Evolutionary conservation across 306 rosid species (phyloP).

Genomic region (Psophocarpus tetragonolobus): DNA sequence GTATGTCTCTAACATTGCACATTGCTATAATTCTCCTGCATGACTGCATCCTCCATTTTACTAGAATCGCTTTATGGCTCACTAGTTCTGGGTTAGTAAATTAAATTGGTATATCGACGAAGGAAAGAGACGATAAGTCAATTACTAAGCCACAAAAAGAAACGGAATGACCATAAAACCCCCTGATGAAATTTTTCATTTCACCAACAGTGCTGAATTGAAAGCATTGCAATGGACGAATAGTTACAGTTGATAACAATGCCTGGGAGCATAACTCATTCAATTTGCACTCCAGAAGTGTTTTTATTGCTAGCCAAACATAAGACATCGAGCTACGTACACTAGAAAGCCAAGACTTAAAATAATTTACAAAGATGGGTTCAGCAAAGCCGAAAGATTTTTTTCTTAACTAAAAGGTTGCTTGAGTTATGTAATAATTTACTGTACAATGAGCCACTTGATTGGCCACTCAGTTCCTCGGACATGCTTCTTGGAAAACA

Average conservation of each 20-base stretch:
- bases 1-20: not conserved
- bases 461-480: constrained; percentile 33
- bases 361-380: constrained; percentile 51
- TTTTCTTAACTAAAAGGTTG: constrained; percentile 26
- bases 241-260: not conserved
- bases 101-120: not conserved
- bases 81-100: not conserved
- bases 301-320: constrained; percentile 38
- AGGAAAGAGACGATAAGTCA: not conserved
- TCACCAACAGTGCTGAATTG: not conserved
- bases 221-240: not conserved
- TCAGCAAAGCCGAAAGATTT: constrained; percentile 25
- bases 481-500: constrained; percentile 32
- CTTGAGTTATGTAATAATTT: constrained; percentile 35
- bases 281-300: not conserved
- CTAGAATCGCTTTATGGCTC: not conserved
- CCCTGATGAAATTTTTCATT: not conserved
- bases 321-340: constrained; percentile 26
- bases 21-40: not conserved
- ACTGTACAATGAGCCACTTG: constrained; percentile 67
- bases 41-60: not conserved
- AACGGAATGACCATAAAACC: not conserved
- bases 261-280: not conserved
- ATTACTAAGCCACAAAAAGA: not conserved
- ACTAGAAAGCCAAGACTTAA: constrained; percentile 33